phyloP scores from a whole-genome alignment of 257 asterid species.

The Nicotiana tabacum region DNA sequence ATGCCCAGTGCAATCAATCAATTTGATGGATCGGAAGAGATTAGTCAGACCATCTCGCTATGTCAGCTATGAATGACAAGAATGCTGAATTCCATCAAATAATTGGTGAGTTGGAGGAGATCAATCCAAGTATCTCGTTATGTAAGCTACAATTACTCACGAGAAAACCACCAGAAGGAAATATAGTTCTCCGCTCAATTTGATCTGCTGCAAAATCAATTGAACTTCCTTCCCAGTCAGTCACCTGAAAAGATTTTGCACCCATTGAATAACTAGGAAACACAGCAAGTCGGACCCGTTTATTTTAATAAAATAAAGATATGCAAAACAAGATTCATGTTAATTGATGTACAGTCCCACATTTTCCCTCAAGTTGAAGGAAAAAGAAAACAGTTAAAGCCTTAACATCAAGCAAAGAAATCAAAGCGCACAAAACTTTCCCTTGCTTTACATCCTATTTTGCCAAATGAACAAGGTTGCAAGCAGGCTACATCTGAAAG shows the following conservation, averaged over 20 bases:
- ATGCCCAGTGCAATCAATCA: background rate
- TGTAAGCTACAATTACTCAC: slow-evolving; percentile 59
- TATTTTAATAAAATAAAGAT: background rate
- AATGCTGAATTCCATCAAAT: background rate
- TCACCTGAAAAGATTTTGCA: slow-evolving; percentile 43
- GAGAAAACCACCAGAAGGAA: slow-evolving; percentile 74
- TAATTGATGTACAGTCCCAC: background rate
- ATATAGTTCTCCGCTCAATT: slow-evolving; percentile 50
- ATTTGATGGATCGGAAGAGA: too few relatives aligned
- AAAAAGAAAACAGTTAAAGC: background rate
- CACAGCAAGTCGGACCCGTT: background rate
- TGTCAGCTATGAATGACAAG: background rate
- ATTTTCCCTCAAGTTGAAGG: background rate
- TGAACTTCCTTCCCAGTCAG: slow-evolving; percentile 72
- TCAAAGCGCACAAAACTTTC: background rate
- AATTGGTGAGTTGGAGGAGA: slow-evolving; percentile 39
- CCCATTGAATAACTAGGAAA: background rate
- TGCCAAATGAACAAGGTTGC: background rate
- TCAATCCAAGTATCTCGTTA: slow-evolving; percentile 43
- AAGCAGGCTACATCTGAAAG: background rate
- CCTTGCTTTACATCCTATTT: background rate
- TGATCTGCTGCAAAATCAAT: slow-evolving; percentile 68
- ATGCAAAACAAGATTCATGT: background rate
- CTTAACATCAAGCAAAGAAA: background rate
- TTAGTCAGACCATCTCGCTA: background rate